phyloP scores from a whole-genome alignment of 139 green algal species.

The Micromonas commoda region DNA sequence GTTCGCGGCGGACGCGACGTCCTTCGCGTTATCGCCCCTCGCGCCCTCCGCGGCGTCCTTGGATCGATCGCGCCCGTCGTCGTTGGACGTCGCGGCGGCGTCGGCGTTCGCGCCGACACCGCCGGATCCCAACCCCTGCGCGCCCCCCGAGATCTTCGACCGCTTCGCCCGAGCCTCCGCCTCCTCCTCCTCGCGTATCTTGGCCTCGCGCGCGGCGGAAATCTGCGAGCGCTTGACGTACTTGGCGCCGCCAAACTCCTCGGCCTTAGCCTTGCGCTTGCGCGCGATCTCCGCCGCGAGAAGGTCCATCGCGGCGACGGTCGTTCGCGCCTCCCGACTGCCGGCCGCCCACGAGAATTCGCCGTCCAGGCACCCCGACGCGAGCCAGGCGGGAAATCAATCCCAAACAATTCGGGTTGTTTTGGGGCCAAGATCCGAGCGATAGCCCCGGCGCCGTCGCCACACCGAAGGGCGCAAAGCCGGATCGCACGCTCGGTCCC shows the following conservation, averaged over 20 bases:
- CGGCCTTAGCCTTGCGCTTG: slow-evolving; percentile 1
- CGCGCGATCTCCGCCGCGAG: background rate
- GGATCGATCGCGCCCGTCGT: no score
- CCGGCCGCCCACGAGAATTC: no score
- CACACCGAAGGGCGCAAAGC: no score
- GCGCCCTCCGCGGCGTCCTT: background rate
- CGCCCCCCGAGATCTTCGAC: no score
- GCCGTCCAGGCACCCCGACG: no score
- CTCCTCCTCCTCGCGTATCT: background rate
- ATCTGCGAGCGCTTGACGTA: slow-evolving; percentile 3
- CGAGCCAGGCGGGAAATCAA: no score
- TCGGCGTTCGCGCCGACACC: background rate
- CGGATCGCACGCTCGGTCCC: no score
- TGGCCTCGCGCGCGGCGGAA: background rate
- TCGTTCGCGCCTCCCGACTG: no score
- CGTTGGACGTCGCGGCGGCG: background rate
- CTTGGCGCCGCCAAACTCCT: slow-evolving; percentile 5
- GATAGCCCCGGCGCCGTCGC: no score
- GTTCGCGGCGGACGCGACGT: background rate
- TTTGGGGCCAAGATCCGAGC: no score
- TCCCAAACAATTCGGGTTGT: no score
- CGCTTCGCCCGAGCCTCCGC: background rate
- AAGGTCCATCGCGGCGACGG: background rate
- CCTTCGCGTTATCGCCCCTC: background rate
- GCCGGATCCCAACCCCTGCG: background rate